Base-by-base conservation (phyloP, 176 grass and related monocot genomes). In the Rhynchospora tenuis region DNA sequence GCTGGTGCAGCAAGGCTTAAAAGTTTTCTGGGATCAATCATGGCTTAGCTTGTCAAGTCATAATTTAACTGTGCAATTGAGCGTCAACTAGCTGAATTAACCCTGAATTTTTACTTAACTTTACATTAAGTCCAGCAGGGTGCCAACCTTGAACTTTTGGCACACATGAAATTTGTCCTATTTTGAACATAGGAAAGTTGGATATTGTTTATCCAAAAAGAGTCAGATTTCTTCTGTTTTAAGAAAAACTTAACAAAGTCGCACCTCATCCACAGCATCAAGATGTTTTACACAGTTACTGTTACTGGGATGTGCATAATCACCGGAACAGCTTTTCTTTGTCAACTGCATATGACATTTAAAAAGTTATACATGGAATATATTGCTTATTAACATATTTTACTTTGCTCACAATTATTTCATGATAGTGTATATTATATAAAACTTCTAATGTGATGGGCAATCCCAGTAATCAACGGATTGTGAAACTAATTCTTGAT, bases 241-340 rank as follows among this genome's bases (percentile, higher is more conserved):
- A 27, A 63, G 9, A 63, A 20, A 5, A 26, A 63, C 24, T 11
- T 63, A 63, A 59, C 57, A 2, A 20, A 63, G 26, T 52, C 70
- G 42, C 7, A 84, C 93, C 80, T 61, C 0, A 78, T 13, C 78
- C 59, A 96, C 83, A 56, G 79, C 85, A 56, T 84, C 0, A 23
- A 92, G 22, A 23, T 78, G 58, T 43, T 28, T 86, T 55, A 86
- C 72, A 66, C 93, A 96, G 4, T 26, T 20, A 7, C 80, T 85
- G 65, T 91, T 92, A 0, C 79, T 77, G 0, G 90, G 83, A 22
- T 15, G 1, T 22, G 51, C 69, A 73, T 86, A 96, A 19, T 91
- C 83, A 0, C 75, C 87, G 46, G 46, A 44, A 70, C 93, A 96
- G 2, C 83, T 83, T 13, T n/a, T 59, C 79, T n/a, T 83, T 4